Evolutionary conservation across 1,284 basidiomycete genomes (phyloP), one percentile per base, ranked within the genome.

Genomic region (Malassezia caprae): DNA sequence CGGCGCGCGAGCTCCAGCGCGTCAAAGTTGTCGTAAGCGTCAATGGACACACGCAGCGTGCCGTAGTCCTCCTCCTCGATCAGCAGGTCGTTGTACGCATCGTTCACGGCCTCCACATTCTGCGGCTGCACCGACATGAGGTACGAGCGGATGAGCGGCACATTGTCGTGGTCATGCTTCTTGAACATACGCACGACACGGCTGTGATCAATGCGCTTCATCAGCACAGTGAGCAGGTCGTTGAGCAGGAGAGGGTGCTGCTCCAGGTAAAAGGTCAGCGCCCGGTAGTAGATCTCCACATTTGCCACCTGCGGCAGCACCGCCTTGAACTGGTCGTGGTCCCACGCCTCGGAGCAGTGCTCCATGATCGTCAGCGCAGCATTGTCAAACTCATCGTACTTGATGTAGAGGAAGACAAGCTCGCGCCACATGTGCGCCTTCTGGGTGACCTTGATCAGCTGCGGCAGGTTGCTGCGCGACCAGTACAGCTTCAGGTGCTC

Each of bases 31-130:
- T 96, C 90, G 71, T 93, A 91, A 75, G 88, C 90, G 77, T 96
- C 91, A 61, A 98, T 90, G 21, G 88, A 90, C 72, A 90, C 90
- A 12, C 94, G 84, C 8, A 98, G 81, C 1, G 91, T 96, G 76
- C 93, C 90, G 79, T 90, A 90, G 76, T 98, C 93, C 77, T 98
- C 94, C 77, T 99, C 94, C 76, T 99, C 94, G 61, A 98, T 96
- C 52, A 98, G 80, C 30, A 98, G 79, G 68, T 90, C 88, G 73
- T 96, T 94, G 79, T 93, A 96, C 4, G 91, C 91, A 64, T 94
- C 90, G 73, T 98, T 99, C 71, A 99, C 90, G 17, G 90, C 88
- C 68, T 91, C 87, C 46, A 98, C 82, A 76, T 98, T 96, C 70
- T 93, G 81, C 70, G 86, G 86, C 79, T 98, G 93, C 24, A 96